These are phyloP conservation scores for Fraxinus albicans DNA, from an alignment of 305 asterid genomes.

Conservation along the genomic window DNA sequence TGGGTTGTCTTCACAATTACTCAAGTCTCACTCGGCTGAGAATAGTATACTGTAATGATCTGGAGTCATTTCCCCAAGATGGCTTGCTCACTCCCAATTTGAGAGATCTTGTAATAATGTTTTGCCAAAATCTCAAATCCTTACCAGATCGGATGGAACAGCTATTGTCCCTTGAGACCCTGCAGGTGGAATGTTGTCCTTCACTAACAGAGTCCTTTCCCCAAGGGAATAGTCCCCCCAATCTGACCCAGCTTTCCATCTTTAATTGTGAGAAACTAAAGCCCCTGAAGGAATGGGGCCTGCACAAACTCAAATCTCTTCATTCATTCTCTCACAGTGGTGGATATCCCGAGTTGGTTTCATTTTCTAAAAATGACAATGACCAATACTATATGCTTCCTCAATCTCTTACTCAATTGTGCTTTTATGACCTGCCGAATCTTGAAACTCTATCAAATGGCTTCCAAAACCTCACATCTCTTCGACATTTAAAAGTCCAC, in stretches of 20 bases:
- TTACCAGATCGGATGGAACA: slow-evolving; percentile 1
- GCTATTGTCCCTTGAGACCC: neutral
- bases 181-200: neutral
- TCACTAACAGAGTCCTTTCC: neutral
- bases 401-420: slow-evolving; percentile 4
- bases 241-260: neutral
- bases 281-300: slow-evolving; percentile 19
- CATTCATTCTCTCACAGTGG: neutral
- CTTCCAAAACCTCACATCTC: slow-evolving; percentile 10
- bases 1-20: neutral
- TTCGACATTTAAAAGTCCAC: neutral
- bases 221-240: slow-evolving; percentile 6
- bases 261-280: neutral
- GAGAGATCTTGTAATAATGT: neutral
- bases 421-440: neutral
- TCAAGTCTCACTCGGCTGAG: neutral
- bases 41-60: neutral
- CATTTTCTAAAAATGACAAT: neutral
- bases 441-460: slow-evolving; percentile 4
- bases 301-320: slow-evolving; percentile 2
- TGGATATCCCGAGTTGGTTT: slow-evolving; percentile 10
- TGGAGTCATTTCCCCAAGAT: slow-evolving; percentile 12
- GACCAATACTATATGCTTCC: neutral
- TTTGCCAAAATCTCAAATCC: neutral
- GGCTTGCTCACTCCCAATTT: slow-evolving; percentile 9